Percentiles rank a stretch among this genome's conserved stretches.
Conservation (phyloP, 192 early-diverging fungal genomes). For the Chytriomyces confervae region DNA sequence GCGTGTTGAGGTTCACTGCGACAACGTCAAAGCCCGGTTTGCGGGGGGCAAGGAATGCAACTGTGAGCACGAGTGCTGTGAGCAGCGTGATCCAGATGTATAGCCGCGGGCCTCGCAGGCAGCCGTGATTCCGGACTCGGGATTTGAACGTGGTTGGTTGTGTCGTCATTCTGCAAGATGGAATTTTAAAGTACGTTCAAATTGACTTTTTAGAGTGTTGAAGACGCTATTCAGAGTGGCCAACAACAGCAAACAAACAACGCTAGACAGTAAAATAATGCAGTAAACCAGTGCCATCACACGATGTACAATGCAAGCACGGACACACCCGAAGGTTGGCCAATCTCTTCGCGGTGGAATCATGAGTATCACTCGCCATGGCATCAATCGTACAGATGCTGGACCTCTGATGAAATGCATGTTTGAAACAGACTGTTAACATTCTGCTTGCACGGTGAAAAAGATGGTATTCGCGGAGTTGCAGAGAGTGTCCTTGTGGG, state of each 20-base stretch:
- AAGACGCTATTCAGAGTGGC: no score
- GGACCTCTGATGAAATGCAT: not conserved
- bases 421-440: not conserved
- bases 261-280: no score
- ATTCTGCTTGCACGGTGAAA: not conserved
- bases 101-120: not conserved
- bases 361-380: conserved; percentile 5
- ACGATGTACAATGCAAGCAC: no score
- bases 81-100: not conserved
- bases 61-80: not conserved
- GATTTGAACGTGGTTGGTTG: no score
- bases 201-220: no score
- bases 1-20: no score
- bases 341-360: not conserved
- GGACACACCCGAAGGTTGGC: no score
- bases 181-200: no score
- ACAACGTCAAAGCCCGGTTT: not conserved
- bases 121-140: not conserved
- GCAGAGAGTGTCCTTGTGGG: not conserved
- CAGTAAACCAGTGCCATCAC: no score
- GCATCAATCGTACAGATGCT: not conserved
- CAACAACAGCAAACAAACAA: no score
- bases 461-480: not conserved
- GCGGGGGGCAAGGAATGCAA: not conserved
- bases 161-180: no score